Base-by-base conservation (phyloP, 352 stramenopile genomes). In the Porosira glacialis region DNA sequence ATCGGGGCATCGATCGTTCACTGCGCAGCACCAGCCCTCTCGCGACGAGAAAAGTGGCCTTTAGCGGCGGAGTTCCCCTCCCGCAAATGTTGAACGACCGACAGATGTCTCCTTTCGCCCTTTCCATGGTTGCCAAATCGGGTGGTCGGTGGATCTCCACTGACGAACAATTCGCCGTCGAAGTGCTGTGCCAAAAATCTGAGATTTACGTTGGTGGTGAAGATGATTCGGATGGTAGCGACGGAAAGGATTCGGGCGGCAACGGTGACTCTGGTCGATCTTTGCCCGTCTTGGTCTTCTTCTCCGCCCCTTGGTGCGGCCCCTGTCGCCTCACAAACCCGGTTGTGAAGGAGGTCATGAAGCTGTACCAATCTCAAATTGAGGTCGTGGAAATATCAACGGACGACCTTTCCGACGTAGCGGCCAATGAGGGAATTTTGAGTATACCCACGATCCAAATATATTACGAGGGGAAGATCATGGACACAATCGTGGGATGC, bases 391-490 rank as follows among this genome's bases (percentile, higher is more conserved):
- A 89, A 80, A 72, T 89, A 44, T 86, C 71, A 38, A 89, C 83
- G 8, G 83, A 89, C 48, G 83, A 89, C 69, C 64, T 88, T 44
- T 70, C 83, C n/a, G 83, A 89, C 60, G 64, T 87, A 24, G 78
- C 80, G 33, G 60, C 63, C 36, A 56, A 78, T 43, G 61, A 67
- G 10, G 80, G 80, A 8, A 70, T 89, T n/a, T 31, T 80, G 3
- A 88, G 80, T 55, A 88, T 89, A 62, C 83, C 83, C 21, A 88
- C 83, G 2, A 89, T 89, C 73, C 80, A 85, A 57, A 61, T 89
- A 19, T 89, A 87, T 59, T 68, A 75, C 45, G 21, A 57, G 19
- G 80, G 78, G 26, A 49, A 81, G 50, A 36, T 83, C 6, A 45
- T 67, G 48, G 83, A 89, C 56, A 88, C 80, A 2, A 88, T 89